Base-by-base conservation (phyloP, 2,329 filamentous ascomycete species). In the Gnomoniopsis smithogilvyi region DNA sequence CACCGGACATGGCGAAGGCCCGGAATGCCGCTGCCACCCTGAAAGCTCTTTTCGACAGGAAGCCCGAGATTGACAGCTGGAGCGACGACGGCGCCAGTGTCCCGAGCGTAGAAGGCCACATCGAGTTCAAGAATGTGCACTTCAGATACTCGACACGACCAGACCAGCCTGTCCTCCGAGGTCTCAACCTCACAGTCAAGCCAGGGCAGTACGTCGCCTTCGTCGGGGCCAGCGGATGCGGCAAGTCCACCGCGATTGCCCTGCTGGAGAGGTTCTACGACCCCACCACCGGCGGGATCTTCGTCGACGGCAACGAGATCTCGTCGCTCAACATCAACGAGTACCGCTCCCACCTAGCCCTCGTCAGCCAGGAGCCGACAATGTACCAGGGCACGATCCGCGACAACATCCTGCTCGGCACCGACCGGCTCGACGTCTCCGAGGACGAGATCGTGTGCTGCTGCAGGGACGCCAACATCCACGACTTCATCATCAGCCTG, bases 81-180 rank as follows among this genome's bases (percentile, higher is more conserved):
- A 8, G 10, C 8, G 15, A 8, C 34, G 15, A 8, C 34, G 15
- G 10, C 34, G 15, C 34, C 34, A 38, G 10, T 15, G 10, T 7
- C 3, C 7, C n/a, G 1, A 46, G 67, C 33, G 79, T 78, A 15
- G 73, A 76, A 15, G 78, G 74, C 3, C 76, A 88, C 6, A 73
- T 78, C 17, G n/a, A n/a, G n/a, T 85, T 91, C 67, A 75, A 75
- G 41, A 74, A 85, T 60, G 80, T 91, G 4, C 72, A 78, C 21
- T 91, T 91, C 68, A 74, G 85, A 6, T 91, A 91, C 64, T 85
- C 87, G 1, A 79, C 84, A 19, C 79, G 86, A 0, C 83, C 85
- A 0, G 78, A 86, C 45, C 74, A 80, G 15, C 73, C 77, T 36
- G 83, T 89, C 14, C 74, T 91, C 2, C 73, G 78, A 21, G 78